Conservation (phyloP, 257 asterid genomes). For the Solanum sejunctum region DNA sequence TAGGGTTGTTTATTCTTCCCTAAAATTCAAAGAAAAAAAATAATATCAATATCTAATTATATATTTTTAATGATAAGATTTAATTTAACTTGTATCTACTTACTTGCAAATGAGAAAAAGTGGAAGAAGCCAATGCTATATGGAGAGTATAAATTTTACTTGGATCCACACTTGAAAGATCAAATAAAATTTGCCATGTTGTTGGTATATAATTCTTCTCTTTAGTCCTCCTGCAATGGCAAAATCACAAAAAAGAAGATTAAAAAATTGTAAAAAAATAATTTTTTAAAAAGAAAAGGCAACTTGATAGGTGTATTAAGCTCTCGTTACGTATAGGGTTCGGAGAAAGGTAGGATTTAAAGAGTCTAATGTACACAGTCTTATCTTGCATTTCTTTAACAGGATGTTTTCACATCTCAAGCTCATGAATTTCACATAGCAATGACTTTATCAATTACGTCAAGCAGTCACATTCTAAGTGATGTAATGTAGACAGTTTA, state of each 20-base stretch:
- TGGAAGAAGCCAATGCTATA: constrained; percentile 58
- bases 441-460: background rate
- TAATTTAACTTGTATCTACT: background rate
- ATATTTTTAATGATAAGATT: background rate
- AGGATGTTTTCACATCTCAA: background rate
- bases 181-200: constrained; percentile 54
- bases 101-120: constrained; percentile 37
- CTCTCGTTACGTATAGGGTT: background rate
- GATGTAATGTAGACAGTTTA: too few species aligned
- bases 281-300: background rate
- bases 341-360: background rate
- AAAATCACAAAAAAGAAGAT: background rate
- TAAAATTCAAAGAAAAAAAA: background rate
- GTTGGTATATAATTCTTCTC: constrained; percentile 15
- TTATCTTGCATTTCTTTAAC: background rate
- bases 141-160: constrained; percentile 46
- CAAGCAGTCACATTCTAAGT: too few species aligned
- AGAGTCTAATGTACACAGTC: background rate
- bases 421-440: background rate
- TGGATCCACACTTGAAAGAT: constrained; percentile 7
- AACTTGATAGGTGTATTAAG: background rate
- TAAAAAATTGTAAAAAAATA: background rate
- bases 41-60: background rate
- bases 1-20: constrained; percentile 31
- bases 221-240: constrained; percentile 2